These are phyloP conservation scores for Beauveria sp. DNA, from an alignment of 2,329 filamentous ascomycete genomes.

Conservation along the genomic window DNA sequence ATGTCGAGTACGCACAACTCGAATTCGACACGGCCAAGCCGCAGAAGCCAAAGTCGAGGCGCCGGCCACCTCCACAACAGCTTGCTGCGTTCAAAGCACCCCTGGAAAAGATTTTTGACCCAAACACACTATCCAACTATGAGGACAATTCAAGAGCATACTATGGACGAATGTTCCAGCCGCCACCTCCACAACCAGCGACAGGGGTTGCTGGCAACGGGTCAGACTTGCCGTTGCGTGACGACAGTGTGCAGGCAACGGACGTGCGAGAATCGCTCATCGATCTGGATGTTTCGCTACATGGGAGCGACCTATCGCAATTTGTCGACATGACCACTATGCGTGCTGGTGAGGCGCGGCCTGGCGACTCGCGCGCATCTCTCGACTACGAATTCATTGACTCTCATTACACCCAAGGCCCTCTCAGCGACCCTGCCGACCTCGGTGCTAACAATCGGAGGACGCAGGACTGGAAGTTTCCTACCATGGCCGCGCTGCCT, in stretches of 20 bases:
- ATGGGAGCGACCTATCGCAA: constrained; percentile 46
- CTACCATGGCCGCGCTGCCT: constrained; percentile 40
- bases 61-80: constrained; percentile 50
- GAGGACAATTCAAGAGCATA: constrained; percentile 56
- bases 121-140: constrained; percentile 57
- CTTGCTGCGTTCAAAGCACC: constrained; percentile 51
- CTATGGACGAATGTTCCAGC: constrained; percentile 41
- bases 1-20: constrained; percentile 43
- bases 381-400: constrained; percentile 44
- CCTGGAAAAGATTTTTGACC: constrained; percentile 58
- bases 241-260: constrained; percentile 42
- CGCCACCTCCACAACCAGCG: constrained; percentile 21
- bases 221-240: constrained; percentile 52
- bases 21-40: constrained; percentile 43
- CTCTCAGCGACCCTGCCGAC: constrained; percentile 52
- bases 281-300: constrained; percentile 54
- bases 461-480: constrained; percentile 53
- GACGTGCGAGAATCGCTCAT: constrained; percentile 56
- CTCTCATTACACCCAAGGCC: constrained; percentile 36
- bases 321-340: constrained; percentile 58
- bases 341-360: constrained; percentile 33
- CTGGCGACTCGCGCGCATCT: constrained; percentile 37
- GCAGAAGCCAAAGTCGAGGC: constrained; percentile 42
- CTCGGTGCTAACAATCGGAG: constrained; percentile 39
- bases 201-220: constrained; percentile 15